These are phyloP conservation scores for Hondaea fermentalgiana DNA, from an alignment of 108 stramenopile species.

Conservation along the genomic window DNA sequence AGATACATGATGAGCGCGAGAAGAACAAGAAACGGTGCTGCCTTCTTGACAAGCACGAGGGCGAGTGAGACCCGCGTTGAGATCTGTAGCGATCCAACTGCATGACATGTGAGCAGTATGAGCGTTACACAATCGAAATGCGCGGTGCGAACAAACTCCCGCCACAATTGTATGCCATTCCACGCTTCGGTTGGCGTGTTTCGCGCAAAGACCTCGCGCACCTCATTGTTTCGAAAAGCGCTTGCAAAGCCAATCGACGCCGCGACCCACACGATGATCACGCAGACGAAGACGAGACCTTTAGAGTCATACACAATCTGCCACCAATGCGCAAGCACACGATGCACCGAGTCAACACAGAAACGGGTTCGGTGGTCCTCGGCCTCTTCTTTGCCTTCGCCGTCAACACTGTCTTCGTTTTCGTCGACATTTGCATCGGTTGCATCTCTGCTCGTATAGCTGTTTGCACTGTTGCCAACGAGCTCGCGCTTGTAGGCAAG, in stretches of 20 bases:
- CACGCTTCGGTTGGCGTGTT: not conserved
- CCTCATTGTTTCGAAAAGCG: not conserved
- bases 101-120: not conserved
- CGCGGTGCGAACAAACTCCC: not conserved
- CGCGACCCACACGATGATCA: not conserved
- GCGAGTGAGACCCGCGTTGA: not conserved
- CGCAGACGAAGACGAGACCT: not conserved
- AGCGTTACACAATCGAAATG: not conserved
- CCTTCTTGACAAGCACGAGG: not conserved
- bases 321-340: not conserved
- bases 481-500: no score
- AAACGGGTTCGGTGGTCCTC: no score
- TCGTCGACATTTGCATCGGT: no score
- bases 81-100: not conserved
- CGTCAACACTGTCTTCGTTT: no score
- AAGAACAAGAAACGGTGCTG: not conserved
- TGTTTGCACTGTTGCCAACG: no score
- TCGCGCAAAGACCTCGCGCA: not conserved
- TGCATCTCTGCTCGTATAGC: no score
- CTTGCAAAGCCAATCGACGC: not conserved
- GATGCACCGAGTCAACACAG: no score
- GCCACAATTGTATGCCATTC: not conserved
- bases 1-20: not conserved
- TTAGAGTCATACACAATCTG: not conserved
- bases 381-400: no score